Conservation (phyloP, 2,329 filamentous ascomycete species). For the Penicillium sclerotigenum region DNA sequence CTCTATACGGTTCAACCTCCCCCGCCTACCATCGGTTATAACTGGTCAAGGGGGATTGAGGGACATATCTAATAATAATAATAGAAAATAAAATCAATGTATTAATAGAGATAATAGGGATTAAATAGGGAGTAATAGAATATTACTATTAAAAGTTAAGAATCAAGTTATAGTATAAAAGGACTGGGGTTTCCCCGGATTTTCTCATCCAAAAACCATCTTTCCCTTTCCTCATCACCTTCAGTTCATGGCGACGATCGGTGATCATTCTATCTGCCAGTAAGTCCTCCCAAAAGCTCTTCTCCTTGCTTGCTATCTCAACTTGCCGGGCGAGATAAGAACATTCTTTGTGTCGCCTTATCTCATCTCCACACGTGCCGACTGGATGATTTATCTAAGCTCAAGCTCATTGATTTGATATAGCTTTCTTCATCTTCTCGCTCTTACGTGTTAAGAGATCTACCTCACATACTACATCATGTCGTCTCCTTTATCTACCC, state of each 20-base stretch:
- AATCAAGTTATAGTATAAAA: slow-evolving; percentile 13
- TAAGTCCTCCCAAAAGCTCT: not conserved
- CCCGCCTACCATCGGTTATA: slow-evolving; percentile 26
- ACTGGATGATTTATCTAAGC: slow-evolving; percentile 7
- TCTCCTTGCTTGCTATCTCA: slow-evolving; percentile 17
- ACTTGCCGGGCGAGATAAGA: slow-evolving; percentile 13
- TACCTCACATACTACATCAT: slow-evolving; percentile 22
- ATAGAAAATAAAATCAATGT: not conserved
- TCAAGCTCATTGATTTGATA: slow-evolving; percentile 6
- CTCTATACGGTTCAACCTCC: slow-evolving; percentile 1
- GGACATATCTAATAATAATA: not conserved
- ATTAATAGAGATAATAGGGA: not conserved
- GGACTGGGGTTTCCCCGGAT: slow-evolving; percentile 23
- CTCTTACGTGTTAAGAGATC: slow-evolving; percentile 16
- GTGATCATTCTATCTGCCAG: slow-evolving; percentile 11
- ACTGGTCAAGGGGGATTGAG: slow-evolving; percentile 8
- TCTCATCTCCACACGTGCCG: slow-evolving; percentile 6
- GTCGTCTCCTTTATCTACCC: slow-evolving; percentile 32
- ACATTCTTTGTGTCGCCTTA: slow-evolving; percentile 10
- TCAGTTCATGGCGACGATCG: slow-evolving; percentile 25
- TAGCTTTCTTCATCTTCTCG: slow-evolving; percentile 17
- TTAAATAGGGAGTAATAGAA: not conserved
- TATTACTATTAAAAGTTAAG: not conserved
- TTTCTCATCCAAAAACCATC: slow-evolving; percentile 1
- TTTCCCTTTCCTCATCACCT: not conserved